Evolutionary conservation across 129 eudicot genomes (phyloP), one percentile per base, ranked within the genome.

Genomic region (Erigeron canadensis): DNA sequence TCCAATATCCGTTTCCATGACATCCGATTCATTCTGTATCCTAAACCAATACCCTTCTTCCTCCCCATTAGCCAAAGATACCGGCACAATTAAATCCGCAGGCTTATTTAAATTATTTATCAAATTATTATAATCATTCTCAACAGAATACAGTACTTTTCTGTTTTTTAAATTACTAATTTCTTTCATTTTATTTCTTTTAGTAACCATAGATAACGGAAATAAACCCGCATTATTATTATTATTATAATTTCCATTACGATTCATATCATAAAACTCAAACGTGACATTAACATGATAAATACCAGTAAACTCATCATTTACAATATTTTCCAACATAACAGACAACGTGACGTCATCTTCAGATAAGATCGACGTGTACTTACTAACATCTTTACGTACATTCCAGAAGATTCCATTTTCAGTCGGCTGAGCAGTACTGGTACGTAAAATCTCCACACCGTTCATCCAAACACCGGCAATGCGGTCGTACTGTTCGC

Each of bases 401-500:
- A 87, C 81, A 7, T 7, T 75, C 96, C 96, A 89, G 81, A 82
- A 84, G 63, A 81, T 70, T 11, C 96, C 96, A 4, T 71, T 38
- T 0, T 62, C 85, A 1, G 71, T 82, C 3, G 93, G 90, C 73
- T 89, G 85, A 16, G 93, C 86, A 15, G 96, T 89, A 76, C 90
- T 82, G 38, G 96, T 89, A 1, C 96, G 88, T 56, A 89, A 75
- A 5, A 89, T 70, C 83, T 89, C 96, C 5, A 73, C 85, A 11
- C 93, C 90, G 67, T 48, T 76, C 13, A 89, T 79, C 93, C 90
- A 86, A 11, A 89, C 79, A 9, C 85, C 93, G 70, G 88, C 93
- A 51, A 89, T 85, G 46, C 90, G 96, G 56, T 81, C 90, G 71
- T 84, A 83, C 80, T 89, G 93, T 1, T 81, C 71, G 6, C 93